Conservation (phyloP, 148 eudicot genomes). For the Mesembryanthemum crystallinum region DNA sequence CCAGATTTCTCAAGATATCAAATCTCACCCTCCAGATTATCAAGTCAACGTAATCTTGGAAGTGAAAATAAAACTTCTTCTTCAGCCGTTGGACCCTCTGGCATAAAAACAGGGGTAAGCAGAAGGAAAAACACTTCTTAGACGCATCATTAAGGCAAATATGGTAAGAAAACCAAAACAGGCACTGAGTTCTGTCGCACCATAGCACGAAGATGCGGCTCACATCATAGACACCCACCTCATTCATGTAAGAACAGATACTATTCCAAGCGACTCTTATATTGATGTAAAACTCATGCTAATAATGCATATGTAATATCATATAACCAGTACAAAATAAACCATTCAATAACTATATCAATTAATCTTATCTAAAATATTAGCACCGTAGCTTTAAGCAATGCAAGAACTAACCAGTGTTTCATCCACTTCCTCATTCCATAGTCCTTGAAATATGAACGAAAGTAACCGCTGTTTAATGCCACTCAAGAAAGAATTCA, state of each 20-base stretch:
- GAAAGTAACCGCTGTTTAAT: constrained; percentile 91
- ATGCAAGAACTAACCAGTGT: constrained; percentile 43
- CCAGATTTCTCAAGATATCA: background rate
- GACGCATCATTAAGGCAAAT: background rate
- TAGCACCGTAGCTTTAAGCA: background rate
- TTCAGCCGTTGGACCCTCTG: constrained; percentile 94
- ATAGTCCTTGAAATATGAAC: constrained; percentile 75
- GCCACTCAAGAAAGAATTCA: constrained; percentile 63
- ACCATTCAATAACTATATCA: background rate
- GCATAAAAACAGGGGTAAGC: constrained; percentile 20
- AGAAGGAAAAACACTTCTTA: constrained; percentile 13
- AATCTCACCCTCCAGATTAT: constrained; percentile 85
- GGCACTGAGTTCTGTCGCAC: too few relatives aligned
- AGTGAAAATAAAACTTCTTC: constrained; percentile 90
- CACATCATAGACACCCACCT: background rate
- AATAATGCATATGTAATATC: too few relatives aligned
- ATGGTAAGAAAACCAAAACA: background rate
- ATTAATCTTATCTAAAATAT: background rate
- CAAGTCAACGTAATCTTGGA: constrained; percentile 91
- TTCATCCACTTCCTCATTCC: constrained; percentile 87
- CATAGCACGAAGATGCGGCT: background rate
- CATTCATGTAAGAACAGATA: constrained; percentile 14
- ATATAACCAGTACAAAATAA: too few relatives aligned
- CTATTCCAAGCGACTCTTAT: background rate
- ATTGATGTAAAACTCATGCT: background rate